Evolutionary conservation across 768 basidiomycete species (phyloP).

Genomic region (Leucocoprinus sp.): DNA sequence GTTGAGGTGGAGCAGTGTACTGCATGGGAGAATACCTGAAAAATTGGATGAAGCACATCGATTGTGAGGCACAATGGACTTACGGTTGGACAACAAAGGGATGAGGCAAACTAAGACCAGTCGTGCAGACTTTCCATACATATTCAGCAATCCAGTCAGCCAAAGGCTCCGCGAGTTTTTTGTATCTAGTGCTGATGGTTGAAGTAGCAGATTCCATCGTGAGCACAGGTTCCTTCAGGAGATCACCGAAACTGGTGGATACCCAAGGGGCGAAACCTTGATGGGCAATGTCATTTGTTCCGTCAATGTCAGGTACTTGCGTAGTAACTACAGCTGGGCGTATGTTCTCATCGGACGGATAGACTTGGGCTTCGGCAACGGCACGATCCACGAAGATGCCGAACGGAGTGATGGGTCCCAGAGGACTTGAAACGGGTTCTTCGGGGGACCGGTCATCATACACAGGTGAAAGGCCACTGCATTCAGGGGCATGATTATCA

Average conservation of each 20-base stretch:
- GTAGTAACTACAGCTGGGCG: background rate
- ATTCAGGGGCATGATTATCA: background rate
- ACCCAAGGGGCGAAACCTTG: slow-evolving; percentile 13
- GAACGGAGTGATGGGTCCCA: slow-evolving; percentile 72
- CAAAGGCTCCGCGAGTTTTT: slow-evolving; percentile 67
- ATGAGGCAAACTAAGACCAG: slow-evolving; percentile 52
- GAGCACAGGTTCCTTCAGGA: slow-evolving; percentile 31
- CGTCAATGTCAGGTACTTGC: slow-evolving; percentile 1
- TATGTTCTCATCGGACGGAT: slow-evolving; percentile 4
- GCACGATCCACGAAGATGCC: slow-evolving; percentile 69
- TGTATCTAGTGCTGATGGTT: slow-evolving; percentile 50
- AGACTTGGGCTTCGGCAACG: slow-evolving; percentile 34
- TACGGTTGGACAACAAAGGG: slow-evolving; percentile 49
- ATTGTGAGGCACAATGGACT: slow-evolving; percentile 21
- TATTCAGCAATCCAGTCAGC: slow-evolving; percentile 74
- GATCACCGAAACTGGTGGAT: slow-evolving; percentile 22
- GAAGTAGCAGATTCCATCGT: slow-evolving; percentile 39
- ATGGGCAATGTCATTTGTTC: background rate
- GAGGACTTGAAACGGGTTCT: slow-evolving; percentile 59
- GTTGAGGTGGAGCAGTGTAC: slow-evolving; percentile 42
- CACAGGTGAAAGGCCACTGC: slow-evolving; percentile 51
- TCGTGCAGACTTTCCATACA: slow-evolving; percentile 78
- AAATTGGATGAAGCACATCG: slow-evolving; percentile 5
- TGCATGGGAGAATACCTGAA: slow-evolving; percentile 16
- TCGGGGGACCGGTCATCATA: slow-evolving; percentile 59